Conservation (phyloP, 441 rosid genomes). For the Biscutella laevigata region DNA sequence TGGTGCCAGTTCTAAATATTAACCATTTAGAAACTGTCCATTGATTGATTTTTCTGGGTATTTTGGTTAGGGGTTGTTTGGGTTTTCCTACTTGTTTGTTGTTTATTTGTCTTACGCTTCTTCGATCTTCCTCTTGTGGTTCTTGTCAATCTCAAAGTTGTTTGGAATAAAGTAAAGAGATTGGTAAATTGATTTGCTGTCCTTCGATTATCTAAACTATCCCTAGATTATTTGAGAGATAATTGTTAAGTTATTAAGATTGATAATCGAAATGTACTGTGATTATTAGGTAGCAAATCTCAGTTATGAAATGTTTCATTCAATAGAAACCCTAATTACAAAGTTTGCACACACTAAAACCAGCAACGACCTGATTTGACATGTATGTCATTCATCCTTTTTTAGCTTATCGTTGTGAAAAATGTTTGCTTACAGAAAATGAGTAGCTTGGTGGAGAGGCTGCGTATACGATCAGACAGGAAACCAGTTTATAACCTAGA, state of each 20-base stretch:
- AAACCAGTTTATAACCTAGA: conserved; percentile 76
- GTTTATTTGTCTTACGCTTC: background rate
- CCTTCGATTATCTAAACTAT: background rate
- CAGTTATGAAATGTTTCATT: background rate
- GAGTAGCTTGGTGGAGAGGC: conserved; percentile 99
- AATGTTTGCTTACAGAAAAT: conserved; percentile 30
- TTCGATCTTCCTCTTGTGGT: background rate
- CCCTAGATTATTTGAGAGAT: background rate
- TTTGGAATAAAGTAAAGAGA: background rate
- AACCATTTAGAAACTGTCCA: conserved; percentile 5
- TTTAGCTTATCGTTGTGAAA: background rate
- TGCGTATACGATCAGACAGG: conserved; percentile 80
- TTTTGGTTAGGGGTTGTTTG: conserved; percentile 13
- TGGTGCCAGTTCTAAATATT: background rate
- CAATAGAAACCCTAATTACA: conserved; percentile 12
- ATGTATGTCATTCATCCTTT: background rate
- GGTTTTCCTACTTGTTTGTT: background rate
- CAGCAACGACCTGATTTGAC: background rate
- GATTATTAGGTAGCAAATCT: background rate
- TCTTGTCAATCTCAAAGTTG: background rate
- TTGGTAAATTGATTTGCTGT: background rate
- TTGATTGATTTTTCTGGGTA: background rate
- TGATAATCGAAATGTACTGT: background rate
- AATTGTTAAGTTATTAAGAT: background rate
- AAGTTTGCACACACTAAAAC: background rate